These are phyloP conservation scores for Ballota nigra DNA, from an alignment of 257 asterid species.

Conservation along the genomic window DNA sequence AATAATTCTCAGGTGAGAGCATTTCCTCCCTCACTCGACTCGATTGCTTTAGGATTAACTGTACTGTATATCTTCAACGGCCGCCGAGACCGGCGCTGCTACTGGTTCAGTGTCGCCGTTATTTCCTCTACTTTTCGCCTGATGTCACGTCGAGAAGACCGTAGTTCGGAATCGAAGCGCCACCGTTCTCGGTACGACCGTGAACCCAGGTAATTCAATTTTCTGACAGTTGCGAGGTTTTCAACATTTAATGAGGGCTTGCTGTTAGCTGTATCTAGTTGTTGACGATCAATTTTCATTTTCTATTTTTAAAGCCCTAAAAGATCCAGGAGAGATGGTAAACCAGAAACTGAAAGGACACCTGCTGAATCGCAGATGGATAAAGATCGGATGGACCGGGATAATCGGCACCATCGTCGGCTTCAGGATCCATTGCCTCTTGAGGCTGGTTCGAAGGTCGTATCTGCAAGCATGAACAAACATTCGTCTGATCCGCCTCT, in stretches of 20 bases:
- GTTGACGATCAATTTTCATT: slow-evolving; percentile 13
- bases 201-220: slow-evolving; percentile 65
- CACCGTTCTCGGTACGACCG: slow-evolving; percentile 76
- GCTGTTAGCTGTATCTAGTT: neutral
- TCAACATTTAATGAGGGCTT: neutral
- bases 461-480: slow-evolving; percentile 32
- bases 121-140: neutral
- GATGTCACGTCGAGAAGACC: slow-evolving; percentile 80
- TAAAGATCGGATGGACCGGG: slow-evolving; percentile 40
- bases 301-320: slow-evolving; percentile 60
- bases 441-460: slow-evolving; percentile 53
- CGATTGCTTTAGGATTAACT: slow-evolving; percentile 21
- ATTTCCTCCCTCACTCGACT: neutral
- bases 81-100: slow-evolving; percentile 29
- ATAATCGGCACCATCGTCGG: slow-evolving; percentile 45
- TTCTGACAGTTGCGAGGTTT: neutral
- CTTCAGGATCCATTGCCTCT: slow-evolving; percentile 55
- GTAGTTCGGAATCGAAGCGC: slow-evolving; percentile 62
- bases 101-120: neutral
- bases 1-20: neutral
- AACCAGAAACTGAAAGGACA: slow-evolving; percentile 55
- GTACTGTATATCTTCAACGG: slow-evolving; percentile 13
- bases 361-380: slow-evolving; percentile 27
- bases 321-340: slow-evolving; percentile 79
- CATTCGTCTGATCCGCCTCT: slow-evolving; percentile 51